These are phyloP conservation scores for Geosmithia morbida DNA, from an alignment of 2,329 filamentous ascomycete genomes.

Conservation along the genomic window DNA sequence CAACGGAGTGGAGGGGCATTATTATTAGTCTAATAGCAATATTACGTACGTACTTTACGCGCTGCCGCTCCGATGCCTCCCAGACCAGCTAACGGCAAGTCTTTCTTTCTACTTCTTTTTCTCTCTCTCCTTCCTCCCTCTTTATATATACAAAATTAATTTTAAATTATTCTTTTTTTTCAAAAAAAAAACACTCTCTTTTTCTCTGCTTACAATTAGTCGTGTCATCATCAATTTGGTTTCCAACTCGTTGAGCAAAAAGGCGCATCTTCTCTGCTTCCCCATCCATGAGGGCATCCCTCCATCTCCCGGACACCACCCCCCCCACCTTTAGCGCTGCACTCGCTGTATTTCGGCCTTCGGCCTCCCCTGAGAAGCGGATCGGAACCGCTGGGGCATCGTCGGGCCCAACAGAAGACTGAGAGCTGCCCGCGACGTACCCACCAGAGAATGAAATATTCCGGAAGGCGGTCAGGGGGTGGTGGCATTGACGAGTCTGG, in stretches of 20 bases:
- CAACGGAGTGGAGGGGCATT: slow-evolving; percentile 3
- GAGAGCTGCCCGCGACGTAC: no score
- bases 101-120: no score
- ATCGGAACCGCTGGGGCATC: not conserved
- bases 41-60: not conserved
- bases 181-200: no score
- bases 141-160: no score
- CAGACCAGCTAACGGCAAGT: no score
- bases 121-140: no score
- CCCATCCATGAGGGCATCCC: not conserved
- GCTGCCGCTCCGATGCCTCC: no score
- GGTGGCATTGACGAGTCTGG: not conserved
- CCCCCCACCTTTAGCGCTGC: not conserved
- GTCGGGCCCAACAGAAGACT: not conserved
- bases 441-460: not conserved
- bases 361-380: not conserved
- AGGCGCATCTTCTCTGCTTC: not conserved
- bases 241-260: not conserved
- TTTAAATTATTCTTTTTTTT: no score
- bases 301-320: not conserved
- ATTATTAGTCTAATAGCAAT: slow-evolving; percentile 1
- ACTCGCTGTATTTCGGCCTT: not conserved
- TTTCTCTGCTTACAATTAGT: not conserved
- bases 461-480: slow-evolving; percentile 3
- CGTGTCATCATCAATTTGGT: not conserved